These are phyloP conservation scores for Achaetomium macrosporum DNA, from an alignment of 2,329 filamentous ascomycete species.

Conservation along the genomic window DNA sequence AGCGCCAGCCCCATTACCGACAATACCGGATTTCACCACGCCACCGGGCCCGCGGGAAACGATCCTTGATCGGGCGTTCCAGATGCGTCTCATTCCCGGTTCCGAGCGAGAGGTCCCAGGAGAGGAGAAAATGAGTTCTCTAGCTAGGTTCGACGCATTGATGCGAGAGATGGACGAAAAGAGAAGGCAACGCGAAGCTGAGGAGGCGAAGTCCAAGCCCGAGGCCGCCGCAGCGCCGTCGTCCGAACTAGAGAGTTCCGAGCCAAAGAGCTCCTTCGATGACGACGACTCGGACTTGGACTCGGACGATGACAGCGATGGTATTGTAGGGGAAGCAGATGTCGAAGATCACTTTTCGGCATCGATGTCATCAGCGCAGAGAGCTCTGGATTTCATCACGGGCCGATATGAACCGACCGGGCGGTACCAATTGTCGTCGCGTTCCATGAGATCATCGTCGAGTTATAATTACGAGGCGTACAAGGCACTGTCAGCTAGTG, in stretches of 20 bases:
- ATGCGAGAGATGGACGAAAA: slow-evolving; percentile 57
- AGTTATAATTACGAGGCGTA: slow-evolving; percentile 33
- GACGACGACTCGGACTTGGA: slow-evolving; percentile 43
- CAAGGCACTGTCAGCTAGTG: slow-evolving; percentile 28
- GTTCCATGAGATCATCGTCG: slow-evolving; percentile 28
- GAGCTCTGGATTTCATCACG: slow-evolving; percentile 46
- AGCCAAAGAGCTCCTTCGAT: slow-evolving; percentile 47
- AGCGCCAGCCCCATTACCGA: slow-evolving; percentile 29
- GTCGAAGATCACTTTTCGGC: slow-evolving; percentile 23
- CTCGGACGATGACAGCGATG: slow-evolving; percentile 34
- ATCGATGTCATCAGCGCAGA: slow-evolving; percentile 31
- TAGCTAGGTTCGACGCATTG: slow-evolving; percentile 59
- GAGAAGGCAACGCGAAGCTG: slow-evolving; percentile 36
- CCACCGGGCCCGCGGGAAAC: slow-evolving; percentile 55
- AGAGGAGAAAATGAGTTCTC: slow-evolving; percentile 58
- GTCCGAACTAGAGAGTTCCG: slow-evolving; percentile 28
- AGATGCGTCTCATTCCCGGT: slow-evolving; percentile 57
- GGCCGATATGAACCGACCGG: slow-evolving; percentile 34
- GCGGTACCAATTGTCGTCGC: slow-evolving; percentile 27
- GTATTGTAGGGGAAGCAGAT: slow-evolving; percentile 27
- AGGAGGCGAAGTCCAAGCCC: slow-evolving; percentile 20
- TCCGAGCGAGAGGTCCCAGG: slow-evolving; percentile 49
- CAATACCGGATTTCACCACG: slow-evolving; percentile 40
- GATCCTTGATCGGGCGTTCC: slow-evolving; percentile 62
- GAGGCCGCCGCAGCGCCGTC: slow-evolving; percentile 19